Percentiles rank a stretch among this genome's conserved stretches.
These are phyloP conservation scores for Apophysomyces sp. DNA, from an alignment of 371 early-diverging fungal species.

Conservation along the genomic window DNA sequence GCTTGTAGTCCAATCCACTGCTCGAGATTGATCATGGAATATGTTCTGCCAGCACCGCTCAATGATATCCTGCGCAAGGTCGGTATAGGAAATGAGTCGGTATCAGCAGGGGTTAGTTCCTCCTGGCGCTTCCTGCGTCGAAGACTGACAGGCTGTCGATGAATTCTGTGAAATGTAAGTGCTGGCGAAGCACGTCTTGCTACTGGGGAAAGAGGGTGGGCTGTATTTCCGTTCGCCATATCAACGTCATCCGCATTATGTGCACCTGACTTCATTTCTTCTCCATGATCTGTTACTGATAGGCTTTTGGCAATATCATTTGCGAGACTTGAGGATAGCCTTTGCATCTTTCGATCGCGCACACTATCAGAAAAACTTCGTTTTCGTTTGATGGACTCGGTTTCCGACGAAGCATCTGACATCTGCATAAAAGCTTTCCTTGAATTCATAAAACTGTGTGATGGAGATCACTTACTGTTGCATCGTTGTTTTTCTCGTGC, in stretches of 20 bases:
- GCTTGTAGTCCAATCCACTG: conserved; percentile 20
- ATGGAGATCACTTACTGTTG: neutral
- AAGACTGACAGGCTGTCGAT: neutral
- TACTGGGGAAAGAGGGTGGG: neutral
- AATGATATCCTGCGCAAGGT: neutral
- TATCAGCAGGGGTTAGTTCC: neutral
- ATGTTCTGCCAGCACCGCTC: neutral
- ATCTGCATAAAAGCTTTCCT: conserved; percentile 3
- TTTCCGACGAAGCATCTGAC: neutral
- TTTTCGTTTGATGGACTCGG: conserved; percentile 31
- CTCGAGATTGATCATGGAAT: conserved; percentile 14
- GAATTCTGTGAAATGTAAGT: neutral
- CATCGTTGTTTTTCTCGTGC: conserved; percentile 9
- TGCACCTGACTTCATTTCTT: neutral
- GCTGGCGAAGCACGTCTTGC: conserved; percentile 6
- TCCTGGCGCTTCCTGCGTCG: neutral
- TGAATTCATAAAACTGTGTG: conserved; percentile 3
- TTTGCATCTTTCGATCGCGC: conserved; percentile 42
- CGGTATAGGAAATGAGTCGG: neutral
- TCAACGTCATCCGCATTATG: conserved; percentile 10
- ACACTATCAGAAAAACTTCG: conserved; percentile 34
- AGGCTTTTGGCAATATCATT: conserved; percentile 47
- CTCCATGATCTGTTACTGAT: conserved; percentile 22
- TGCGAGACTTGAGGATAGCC: conserved; percentile 37
- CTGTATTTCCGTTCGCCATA: conserved; percentile 9